Conservation (phyloP, 345 rosid species). For the Alliaria petiolata region DNA sequence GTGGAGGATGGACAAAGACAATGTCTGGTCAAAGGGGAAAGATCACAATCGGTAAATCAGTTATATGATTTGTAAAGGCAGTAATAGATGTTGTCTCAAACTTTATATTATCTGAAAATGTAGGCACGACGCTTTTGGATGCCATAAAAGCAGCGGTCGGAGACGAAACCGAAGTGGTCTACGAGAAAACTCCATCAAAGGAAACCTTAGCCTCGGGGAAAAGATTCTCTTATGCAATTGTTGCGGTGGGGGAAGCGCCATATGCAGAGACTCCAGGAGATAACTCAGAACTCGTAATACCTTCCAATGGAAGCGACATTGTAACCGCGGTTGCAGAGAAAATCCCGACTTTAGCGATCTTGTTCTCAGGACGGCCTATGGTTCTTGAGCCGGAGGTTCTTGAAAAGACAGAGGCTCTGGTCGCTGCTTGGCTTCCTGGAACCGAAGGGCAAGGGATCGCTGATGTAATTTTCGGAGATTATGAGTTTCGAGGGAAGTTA, state of each 20-base stretch:
- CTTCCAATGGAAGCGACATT: slow-evolving; percentile 50
- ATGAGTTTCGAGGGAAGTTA: slow-evolving; percentile 52
- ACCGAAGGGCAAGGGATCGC: slow-evolving; percentile 67
- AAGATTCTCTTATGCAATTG: slow-evolving; percentile 58
- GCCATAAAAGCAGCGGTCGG: slow-evolving; percentile 61
- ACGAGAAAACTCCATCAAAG: slow-evolving; percentile 51
- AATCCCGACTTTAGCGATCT: slow-evolving; percentile 56
- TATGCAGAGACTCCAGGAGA: slow-evolving; percentile 72
- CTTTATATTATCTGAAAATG: neutral
- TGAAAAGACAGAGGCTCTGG: slow-evolving; percentile 55
- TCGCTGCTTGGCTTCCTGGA: slow-evolving; percentile 95
- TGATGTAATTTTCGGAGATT: slow-evolving; percentile 70
- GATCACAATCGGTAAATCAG: slow-evolving; percentile 65
- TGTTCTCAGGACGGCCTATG: slow-evolving; percentile 77
- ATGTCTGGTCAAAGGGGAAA: slow-evolving; percentile 66
- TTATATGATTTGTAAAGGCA: slow-evolving; percentile 19
- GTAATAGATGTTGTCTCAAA: neutral
- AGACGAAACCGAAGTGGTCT: slow-evolving; percentile 54
- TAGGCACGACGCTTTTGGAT: slow-evolving; percentile 81
- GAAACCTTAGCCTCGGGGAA: slow-evolving; percentile 40
- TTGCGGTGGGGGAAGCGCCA: slow-evolving; percentile 74
- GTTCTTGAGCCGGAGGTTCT: slow-evolving; percentile 53
- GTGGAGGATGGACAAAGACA: slow-evolving; percentile 81
- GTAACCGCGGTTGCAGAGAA: slow-evolving; percentile 50
- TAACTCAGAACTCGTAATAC: slow-evolving; percentile 53